A percentile compares a stretch with the other conserved stretches of the same genome.
These are phyloP conservation scores for Ceratocystis eucalypticola DNA, from an alignment of 2,329 filamentous ascomycete genomes.

Conservation along the genomic window DNA sequence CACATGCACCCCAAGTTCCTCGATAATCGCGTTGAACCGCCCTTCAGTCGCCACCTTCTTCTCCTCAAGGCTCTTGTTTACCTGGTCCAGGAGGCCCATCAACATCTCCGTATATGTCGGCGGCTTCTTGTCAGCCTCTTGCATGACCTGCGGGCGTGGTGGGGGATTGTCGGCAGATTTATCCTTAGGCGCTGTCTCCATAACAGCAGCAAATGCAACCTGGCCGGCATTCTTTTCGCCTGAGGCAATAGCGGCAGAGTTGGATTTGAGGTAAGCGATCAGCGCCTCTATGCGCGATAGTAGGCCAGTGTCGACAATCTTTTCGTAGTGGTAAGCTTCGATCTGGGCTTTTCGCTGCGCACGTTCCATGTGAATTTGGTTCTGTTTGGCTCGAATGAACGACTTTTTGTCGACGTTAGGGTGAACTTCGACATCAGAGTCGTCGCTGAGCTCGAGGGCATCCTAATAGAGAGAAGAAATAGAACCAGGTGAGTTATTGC, in stretches of 20 bases:
- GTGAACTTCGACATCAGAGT: conserved; percentile 95
- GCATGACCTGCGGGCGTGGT: conserved; percentile 62
- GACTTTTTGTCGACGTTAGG: conserved; percentile 97
- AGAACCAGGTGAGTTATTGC: conserved; percentile 16
- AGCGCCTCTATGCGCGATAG: conserved; percentile 71
- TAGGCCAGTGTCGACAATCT: conserved; percentile 82
- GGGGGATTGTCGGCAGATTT: conserved; percentile 63
- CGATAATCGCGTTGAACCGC: conserved; percentile 61
- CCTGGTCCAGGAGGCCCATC: conserved; percentile 86
- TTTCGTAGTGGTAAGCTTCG: conserved; percentile 81
- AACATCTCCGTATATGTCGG: conserved; percentile 95
- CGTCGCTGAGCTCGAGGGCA: conserved; percentile 89
- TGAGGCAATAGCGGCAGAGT: conserved; percentile 41
- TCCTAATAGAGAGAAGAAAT: conserved; percentile 40
- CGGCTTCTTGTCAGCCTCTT: conserved; percentile 57
- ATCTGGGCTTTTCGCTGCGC: conserved; percentile 78
- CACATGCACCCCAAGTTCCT: conserved; percentile 63
- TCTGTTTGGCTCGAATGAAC: conserved; percentile 96
- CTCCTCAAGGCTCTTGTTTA: conserved; percentile 72
- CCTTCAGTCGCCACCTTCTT: conserved; percentile 50
- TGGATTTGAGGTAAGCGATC: conserved; percentile 58
- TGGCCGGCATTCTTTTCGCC: conserved; percentile 57
- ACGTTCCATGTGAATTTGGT: conserved; percentile 87
- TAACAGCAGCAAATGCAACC: conserved; percentile 76
- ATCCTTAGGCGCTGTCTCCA: conserved; percentile 58